A percentile compares a stretch with the other conserved stretches of the same genome.
These are phyloP conservation scores for Tremellales sp. DNA, from an alignment of 1,284 basidiomycete species.

Conservation along the genomic window DNA sequence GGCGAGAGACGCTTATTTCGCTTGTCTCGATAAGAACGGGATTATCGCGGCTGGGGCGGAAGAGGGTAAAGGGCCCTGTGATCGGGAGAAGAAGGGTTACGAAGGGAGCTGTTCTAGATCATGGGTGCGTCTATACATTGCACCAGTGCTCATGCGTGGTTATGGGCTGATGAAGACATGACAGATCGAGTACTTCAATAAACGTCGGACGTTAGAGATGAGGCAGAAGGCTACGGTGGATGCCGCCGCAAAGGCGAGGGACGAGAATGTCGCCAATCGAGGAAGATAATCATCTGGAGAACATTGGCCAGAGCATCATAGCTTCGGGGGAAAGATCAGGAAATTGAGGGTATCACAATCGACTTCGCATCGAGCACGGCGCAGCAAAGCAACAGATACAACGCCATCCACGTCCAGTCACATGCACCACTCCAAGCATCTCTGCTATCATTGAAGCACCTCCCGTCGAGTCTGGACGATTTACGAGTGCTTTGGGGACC, in stretches of 20 bases:
- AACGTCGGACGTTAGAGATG: conserved; percentile 48
- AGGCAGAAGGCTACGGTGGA: conserved; percentile 45
- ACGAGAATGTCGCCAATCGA: conserved; percentile 18
- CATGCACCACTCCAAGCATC: background rate
- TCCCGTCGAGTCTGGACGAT: too few species aligned
- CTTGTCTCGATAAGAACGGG: conserved; percentile 43
- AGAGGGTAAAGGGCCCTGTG: conserved; percentile 42
- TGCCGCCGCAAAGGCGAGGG: conserved; percentile 35
- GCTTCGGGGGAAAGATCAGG: background rate
- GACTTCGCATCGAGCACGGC: too few species aligned
- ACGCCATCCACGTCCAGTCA: background rate
- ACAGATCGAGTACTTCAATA: conserved; percentile 52
- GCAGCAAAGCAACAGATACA: background rate
- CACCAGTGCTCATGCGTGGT: background rate
- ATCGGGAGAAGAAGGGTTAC: conserved; percentile 36
- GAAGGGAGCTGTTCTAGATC: conserved; percentile 45
- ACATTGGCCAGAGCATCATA: background rate
- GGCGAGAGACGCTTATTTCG: conserved; percentile 48
- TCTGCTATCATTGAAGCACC: background rate
- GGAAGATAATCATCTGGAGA: background rate
- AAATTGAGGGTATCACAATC: too few species aligned
- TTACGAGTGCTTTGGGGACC: too few species aligned
- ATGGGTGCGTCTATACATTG: conserved; percentile 46
- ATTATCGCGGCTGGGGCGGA: conserved; percentile 34
- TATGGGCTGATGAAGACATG: background rate